Percentiles rank a stretch among this genome's conserved stretches.
Evolutionary conservation across 2,329 filamentous ascomycete genomes (phyloP).

Genomic region (Plenodomus lindquistii): DNA sequence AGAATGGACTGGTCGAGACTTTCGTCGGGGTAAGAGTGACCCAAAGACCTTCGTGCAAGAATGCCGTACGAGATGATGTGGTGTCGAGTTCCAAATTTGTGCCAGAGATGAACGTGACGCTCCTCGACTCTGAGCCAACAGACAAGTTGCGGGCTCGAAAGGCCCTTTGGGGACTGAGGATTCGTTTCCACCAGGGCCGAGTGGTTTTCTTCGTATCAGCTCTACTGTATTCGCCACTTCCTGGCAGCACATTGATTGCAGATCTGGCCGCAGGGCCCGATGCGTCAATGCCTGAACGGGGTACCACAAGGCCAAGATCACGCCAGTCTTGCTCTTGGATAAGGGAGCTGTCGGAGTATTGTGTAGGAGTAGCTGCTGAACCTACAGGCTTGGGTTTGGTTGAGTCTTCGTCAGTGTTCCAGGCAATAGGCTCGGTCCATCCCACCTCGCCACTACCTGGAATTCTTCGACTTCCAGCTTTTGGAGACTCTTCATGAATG

Average conservation of each 20-base stretch:
- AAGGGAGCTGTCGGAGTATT: slow-evolving; percentile 64
- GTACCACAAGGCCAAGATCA: slow-evolving; percentile 71
- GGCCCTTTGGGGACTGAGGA: slow-evolving; percentile 27
- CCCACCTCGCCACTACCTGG: slow-evolving; percentile 75
- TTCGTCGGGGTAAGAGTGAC: slow-evolving; percentile 93
- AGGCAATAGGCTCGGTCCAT: slow-evolving; percentile 72
- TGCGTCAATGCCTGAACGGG: slow-evolving; percentile 34
- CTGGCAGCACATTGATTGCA: slow-evolving; percentile 48
- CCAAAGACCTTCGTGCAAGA: slow-evolving; percentile 79
- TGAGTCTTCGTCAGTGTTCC: slow-evolving; percentile 55
- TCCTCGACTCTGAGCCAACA: slow-evolving; percentile 15
- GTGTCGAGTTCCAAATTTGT: slow-evolving; percentile 11
- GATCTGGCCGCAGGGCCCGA: neutral
- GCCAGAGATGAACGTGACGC: slow-evolving; percentile 21
- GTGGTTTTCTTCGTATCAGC: slow-evolving; percentile 19
- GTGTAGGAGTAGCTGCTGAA: slow-evolving; percentile 7
- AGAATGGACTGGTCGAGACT: slow-evolving; percentile 86
- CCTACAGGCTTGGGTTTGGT: slow-evolving; percentile 25
- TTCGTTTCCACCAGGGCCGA: slow-evolving; percentile 25
- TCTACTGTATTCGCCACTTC: slow-evolving; percentile 16
- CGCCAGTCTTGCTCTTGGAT: slow-evolving; percentile 89
- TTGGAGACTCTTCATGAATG: slow-evolving; percentile 10
- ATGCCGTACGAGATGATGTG: slow-evolving; percentile 24
- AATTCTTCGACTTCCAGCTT: slow-evolving; percentile 63
- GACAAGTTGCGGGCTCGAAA: slow-evolving; percentile 16